A percentile compares a stretch with the other conserved stretches of the same genome.
These are phyloP conservation scores for Aspergillus unguis DNA, from an alignment of 2,329 filamentous ascomycete genomes.

Conservation along the genomic window DNA sequence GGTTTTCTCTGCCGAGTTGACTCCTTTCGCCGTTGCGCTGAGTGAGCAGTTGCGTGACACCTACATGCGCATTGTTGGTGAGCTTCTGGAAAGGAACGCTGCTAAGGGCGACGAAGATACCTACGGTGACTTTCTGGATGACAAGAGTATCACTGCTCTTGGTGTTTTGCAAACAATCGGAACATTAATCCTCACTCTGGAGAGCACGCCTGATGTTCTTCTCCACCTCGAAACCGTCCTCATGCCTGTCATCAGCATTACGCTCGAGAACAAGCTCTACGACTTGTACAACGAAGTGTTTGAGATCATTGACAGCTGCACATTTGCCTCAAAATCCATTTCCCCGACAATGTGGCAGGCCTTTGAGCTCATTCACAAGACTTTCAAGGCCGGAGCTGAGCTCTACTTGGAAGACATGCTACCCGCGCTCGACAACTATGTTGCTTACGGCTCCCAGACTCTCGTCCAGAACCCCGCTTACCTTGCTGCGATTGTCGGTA, in stretches of 20 bases:
- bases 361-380: constrained; percentile 93
- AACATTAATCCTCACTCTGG: constrained; percentile 90
- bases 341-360: constrained; percentile 98
- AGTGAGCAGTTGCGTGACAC: constrained; percentile 96
- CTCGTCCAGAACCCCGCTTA: constrained; percentile 82
- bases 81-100: constrained; percentile 80
- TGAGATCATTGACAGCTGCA: constrained; percentile 99
- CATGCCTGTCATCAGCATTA: constrained; percentile 96
- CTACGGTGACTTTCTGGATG: constrained; percentile 88
- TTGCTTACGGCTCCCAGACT: constrained; percentile 81
- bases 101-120: constrained; percentile 72
- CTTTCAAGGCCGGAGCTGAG: constrained; percentile 95
- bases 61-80: constrained; percentile 87
- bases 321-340: constrained; percentile 93
- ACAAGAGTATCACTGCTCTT: constrained; percentile 96
- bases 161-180: constrained; percentile 97
- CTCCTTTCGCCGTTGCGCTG: constrained; percentile 91
- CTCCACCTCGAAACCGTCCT: constrained; percentile 91
- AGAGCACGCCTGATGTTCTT: constrained; percentile 94
- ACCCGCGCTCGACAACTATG: constrained; percentile 94
- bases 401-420: constrained; percentile 99
- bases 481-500: constrained; percentile 81
- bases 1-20: constrained; percentile 94
- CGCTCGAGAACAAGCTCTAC: constrained; percentile 95
- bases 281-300: constrained; percentile 98